Evolutionary conservation across 1,139 yeast genomes (phyloP).

Genomic region (Protomyces macrosporus): DNA sequence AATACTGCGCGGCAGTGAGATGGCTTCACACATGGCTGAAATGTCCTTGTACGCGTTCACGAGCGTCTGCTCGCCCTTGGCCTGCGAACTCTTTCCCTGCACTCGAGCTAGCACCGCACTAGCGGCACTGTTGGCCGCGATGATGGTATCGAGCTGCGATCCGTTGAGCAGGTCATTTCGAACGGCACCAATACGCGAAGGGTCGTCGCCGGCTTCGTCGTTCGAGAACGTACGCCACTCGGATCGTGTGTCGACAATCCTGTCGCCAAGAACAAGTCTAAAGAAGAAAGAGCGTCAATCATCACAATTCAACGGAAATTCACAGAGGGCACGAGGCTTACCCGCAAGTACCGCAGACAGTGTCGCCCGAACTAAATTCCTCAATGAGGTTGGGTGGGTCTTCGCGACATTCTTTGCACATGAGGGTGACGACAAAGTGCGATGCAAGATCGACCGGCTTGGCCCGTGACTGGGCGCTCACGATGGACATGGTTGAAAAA

Average conservation of each 20-base stretch:
- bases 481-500: conserved; percentile 4
- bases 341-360: conserved; percentile 96
- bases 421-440: conserved; percentile 75
- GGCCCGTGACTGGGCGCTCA: conserved; percentile 5
- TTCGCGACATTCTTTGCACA: conserved; percentile 94
- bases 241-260: conserved; percentile 89
- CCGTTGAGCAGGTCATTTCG: conserved; percentile 91
- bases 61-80: conserved; percentile 78
- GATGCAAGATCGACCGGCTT: conserved; percentile 20
- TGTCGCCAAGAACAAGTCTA: conserved; percentile 71
- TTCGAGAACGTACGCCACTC: conserved; percentile 97
- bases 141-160: conserved; percentile 86
- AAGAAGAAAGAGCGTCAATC: neutral
- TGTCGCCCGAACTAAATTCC: conserved; percentile 94
- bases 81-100: conserved; percentile 78
- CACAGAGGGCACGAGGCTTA: conserved; percentile 9
- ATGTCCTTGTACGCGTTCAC: conserved; percentile 87
- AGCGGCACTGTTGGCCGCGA: conserved; percentile 71
- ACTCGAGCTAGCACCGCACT: conserved; percentile 77
- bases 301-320: neutral
- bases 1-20: conserved; percentile 86
- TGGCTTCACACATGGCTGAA: conserved; percentile 95
- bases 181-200: conserved; percentile 99
- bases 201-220: conserved; percentile 97
- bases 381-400: conserved; percentile 94